Conservation (phyloP, 768 basidiomycete species). For the Boletus pseudopeckii region DNA sequence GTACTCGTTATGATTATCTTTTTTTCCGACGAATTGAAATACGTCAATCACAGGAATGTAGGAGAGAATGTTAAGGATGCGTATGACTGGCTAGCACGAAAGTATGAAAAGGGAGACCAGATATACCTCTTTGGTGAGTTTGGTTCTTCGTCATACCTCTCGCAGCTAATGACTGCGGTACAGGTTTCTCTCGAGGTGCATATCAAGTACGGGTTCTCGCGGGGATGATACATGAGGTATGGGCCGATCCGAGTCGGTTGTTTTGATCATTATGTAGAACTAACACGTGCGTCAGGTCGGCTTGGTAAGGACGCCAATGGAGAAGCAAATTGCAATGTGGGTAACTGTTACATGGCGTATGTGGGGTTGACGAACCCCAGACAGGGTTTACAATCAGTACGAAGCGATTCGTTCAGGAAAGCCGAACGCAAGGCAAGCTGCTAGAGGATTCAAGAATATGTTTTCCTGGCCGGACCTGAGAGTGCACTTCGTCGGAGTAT, state of each 20-base stretch:
- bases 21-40: too few relatives aligned
- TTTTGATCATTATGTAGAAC: too few relatives aligned
- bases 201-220: not conserved
- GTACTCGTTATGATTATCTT: not conserved
- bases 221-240: not conserved
- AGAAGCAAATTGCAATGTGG: slow-evolving; percentile 33
- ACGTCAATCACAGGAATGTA: not conserved
- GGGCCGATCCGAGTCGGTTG: not conserved
- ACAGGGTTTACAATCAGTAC: slow-evolving; percentile 20
- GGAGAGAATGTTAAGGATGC: not conserved
- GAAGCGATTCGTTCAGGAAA: slow-evolving; percentile 14
- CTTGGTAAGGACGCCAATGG: slow-evolving; percentile 8
- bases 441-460: slow-evolving; percentile 39
- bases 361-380: not conserved
- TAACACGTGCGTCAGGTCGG: not conserved
- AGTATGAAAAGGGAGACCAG: slow-evolving; percentile 6
- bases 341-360: not conserved
- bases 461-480: slow-evolving; percentile 41
- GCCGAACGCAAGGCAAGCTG: slow-evolving; percentile 17
- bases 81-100: not conserved
- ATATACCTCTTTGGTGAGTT: slow-evolving; percentile 37
- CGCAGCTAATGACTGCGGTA: not conserved
- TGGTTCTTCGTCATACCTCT: not conserved
- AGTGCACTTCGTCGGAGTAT: slow-evolving; percentile 53
- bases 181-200: not conserved